Evolutionary conservation across 306 rosid genomes (phyloP).

Genomic region (Coriaria nepalensis): DNA sequence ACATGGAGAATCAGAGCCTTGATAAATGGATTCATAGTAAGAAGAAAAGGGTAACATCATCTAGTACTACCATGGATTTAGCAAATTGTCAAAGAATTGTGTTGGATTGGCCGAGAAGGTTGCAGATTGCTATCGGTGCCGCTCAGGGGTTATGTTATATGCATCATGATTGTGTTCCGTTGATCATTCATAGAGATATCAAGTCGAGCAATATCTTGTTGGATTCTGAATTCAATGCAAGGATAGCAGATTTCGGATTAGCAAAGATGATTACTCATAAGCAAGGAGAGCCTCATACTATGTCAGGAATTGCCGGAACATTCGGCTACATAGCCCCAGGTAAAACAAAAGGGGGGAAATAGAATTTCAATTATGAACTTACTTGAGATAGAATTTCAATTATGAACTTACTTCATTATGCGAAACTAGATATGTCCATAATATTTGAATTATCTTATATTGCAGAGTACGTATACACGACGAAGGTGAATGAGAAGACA

Average conservation of each 20-base stretch:
- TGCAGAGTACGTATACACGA: constrained; percentile 63
- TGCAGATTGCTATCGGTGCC: constrained; percentile 64
- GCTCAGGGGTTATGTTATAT: constrained; percentile 80
- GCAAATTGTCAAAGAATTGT: constrained; percentile 5
- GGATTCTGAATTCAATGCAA: constrained; percentile 60
- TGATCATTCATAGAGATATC: constrained; percentile 73
- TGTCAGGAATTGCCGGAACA: constrained; percentile 67
- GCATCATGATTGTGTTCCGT: constrained; percentile 76
- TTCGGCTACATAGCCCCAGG: constrained; percentile 91
- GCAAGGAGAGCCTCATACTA: constrained; percentile 34
- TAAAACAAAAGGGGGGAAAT: constrained; percentile 16
- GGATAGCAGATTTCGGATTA: constrained; percentile 84
- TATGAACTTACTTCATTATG: background rate
- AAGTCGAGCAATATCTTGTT: constrained; percentile 81
- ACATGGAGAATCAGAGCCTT: constrained; percentile 71
- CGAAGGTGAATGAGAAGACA: constrained; percentile 56
- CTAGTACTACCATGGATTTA: constrained; percentile 16
- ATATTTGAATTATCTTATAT: constrained; percentile 11
- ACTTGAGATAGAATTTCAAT: no score
- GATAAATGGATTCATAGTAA: constrained; percentile 61
- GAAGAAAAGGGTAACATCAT: constrained; percentile 23
- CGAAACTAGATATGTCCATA: background rate
- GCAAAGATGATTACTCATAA: constrained; percentile 54
- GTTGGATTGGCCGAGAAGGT: constrained; percentile 68
- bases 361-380: background rate